Evolutionary conservation across 2,329 filamentous ascomycete species (phyloP).

Genomic region (Blastomyces silverae): DNA sequence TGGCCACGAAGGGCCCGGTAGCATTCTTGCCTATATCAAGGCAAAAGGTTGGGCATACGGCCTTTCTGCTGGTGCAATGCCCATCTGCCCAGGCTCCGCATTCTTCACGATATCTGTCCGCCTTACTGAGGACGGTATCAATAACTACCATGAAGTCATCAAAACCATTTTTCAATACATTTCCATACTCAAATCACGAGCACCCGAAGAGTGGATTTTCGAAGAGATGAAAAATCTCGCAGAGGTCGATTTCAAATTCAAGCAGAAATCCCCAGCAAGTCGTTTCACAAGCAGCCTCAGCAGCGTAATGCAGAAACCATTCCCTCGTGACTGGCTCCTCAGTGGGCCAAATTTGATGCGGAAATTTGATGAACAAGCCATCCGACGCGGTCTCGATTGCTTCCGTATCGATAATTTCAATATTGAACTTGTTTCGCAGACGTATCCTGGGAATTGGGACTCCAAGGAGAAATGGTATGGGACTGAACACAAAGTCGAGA

Average conservation of each 20-base stretch:
- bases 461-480: slow-evolving; percentile 96
- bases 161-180: slow-evolving; percentile 89
- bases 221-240: slow-evolving; percentile 84
- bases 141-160: slow-evolving; percentile 72
- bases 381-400: slow-evolving; percentile 64
- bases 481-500: slow-evolving; percentile 81
- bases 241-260: slow-evolving; percentile 92
- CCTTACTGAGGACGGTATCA: slow-evolving; percentile 76
- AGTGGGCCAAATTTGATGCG: slow-evolving; percentile 71
- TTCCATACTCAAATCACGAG: slow-evolving; percentile 69
- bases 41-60: slow-evolving; percentile 83
- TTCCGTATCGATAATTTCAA: slow-evolving; percentile 85
- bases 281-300: slow-evolving; percentile 81
- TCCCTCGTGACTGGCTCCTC: slow-evolving; percentile 79
- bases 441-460: slow-evolving; percentile 76
- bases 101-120: slow-evolving; percentile 74
- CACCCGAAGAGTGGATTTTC: slow-evolving; percentile 88
- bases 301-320: slow-evolving; percentile 82
- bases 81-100: slow-evolving; percentile 71
- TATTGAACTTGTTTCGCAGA: slow-evolving; percentile 73
- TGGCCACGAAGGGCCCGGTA: slow-evolving; percentile 87
- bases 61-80: slow-evolving; percentile 67
- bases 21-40: slow-evolving; percentile 84
- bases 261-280: slow-evolving; percentile 83
- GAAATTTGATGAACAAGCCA: slow-evolving; percentile 71